These are phyloP conservation scores for Talaromyces sp. DNA, from an alignment of 2,329 filamentous ascomycete species.

Conservation along the genomic window DNA sequence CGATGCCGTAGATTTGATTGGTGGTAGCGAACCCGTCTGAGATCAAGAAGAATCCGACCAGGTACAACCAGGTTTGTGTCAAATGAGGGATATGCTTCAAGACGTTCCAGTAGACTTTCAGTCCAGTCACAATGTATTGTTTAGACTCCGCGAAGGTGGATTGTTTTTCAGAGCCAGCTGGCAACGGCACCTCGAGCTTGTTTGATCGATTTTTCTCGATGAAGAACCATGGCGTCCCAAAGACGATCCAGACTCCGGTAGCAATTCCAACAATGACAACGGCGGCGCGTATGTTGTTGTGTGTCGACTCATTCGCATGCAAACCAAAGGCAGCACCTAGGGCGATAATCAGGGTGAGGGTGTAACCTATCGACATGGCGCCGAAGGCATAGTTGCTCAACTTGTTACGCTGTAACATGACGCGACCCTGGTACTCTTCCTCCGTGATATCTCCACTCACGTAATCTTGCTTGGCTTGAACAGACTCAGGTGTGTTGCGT, in stretches of 20 bases:
- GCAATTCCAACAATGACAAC: conserved; percentile 5
- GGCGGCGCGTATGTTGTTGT: conserved; percentile 1
- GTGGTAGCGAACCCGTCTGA: conserved; percentile 4
- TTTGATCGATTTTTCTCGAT: conserved; percentile 5
- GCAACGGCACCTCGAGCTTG: background rate
- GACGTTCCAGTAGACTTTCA: background rate
- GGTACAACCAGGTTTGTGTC: background rate
- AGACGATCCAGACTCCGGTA: conserved; percentile 1
- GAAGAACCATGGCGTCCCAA: conserved; percentile 4
- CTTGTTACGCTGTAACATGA: conserved; percentile 9
- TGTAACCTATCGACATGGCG: background rate
- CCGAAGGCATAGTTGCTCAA: conserved; percentile 2
- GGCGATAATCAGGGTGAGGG: conserved; percentile 4
- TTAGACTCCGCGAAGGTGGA: background rate
- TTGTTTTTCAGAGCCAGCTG: background rate
- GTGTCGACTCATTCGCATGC: background rate
- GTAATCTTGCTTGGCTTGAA: background rate
- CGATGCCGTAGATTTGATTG: conserved; percentile 1
- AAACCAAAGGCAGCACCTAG: background rate
- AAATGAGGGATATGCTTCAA: background rate
- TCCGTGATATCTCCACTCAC: background rate
- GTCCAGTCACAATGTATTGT: background rate
- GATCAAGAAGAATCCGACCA: background rate
- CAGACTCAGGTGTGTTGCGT: background rate
- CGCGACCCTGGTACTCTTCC: conserved; percentile 1